Evolutionary conservation across 192 early-diverging fungal genomes (phyloP).

Genomic region (Gonapodya prolifera): DNA sequence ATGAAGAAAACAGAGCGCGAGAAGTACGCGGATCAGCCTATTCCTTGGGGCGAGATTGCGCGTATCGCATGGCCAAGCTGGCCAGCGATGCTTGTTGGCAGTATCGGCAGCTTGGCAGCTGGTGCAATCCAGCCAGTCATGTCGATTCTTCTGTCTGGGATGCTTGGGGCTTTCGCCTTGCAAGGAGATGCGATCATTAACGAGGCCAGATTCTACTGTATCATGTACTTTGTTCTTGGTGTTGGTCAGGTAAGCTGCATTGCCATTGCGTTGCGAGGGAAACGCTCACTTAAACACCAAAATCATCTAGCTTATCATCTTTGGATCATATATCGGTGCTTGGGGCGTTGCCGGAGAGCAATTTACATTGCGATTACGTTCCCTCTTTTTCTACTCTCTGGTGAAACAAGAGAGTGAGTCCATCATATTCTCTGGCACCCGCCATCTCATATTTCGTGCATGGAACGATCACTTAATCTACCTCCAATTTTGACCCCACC

Average conservation of each 20-base stretch:
- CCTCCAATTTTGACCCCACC: neutral
- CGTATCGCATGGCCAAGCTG: slow-evolving; percentile 25
- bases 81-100: slow-evolving; percentile 33
- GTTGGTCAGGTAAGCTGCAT: slow-evolving; percentile 14
- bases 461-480: no score
- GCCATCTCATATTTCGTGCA: no score
- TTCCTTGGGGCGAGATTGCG: slow-evolving; percentile 17
- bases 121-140: neutral
- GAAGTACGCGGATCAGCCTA: slow-evolving; percentile 1
- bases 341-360: neutral
- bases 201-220: slow-evolving; percentile 36
- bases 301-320: neutral
- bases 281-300: neutral
- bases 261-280: neutral
- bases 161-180: neutral
- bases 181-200: neutral
- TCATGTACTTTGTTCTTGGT: slow-evolving; percentile 48
- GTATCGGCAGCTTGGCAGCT: slow-evolving; percentile 11
- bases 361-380: neutral
- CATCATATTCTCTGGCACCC: no score
- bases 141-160: neutral
- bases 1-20: neutral
- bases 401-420: neutral
- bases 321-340: neutral
- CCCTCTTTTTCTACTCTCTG: neutral